These are phyloP conservation scores for Pyrus betulifolia DNA, from an alignment of 306 rosid species.

Conservation along the genomic window DNA sequence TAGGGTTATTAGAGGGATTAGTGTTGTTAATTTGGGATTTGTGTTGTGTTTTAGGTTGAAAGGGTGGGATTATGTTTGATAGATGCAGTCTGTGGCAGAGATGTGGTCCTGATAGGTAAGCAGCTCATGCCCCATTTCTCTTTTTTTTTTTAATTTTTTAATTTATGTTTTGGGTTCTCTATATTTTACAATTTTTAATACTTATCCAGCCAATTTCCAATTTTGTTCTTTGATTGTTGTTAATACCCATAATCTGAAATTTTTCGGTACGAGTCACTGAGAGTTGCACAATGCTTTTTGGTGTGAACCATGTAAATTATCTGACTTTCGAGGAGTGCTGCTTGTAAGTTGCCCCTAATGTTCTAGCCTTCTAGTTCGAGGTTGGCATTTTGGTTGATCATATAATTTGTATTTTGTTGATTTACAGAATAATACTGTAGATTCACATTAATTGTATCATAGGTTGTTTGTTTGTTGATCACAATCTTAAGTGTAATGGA, in stretches of 20 bases:
- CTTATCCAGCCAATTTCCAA: background rate
- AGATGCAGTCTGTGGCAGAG: constrained; percentile 30
- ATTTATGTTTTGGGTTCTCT: background rate
- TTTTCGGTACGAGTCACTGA: background rate
- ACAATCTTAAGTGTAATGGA: background rate
- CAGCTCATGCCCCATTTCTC: constrained; percentile 15
- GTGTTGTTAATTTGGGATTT: background rate
- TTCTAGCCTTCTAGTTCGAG: background rate
- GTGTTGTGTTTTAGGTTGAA: constrained; percentile 24
- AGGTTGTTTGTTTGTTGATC: background rate
- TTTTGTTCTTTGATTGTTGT: background rate
- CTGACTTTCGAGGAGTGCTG: background rate
- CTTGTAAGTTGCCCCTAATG: background rate
- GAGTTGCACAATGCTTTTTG: background rate
- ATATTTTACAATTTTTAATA: background rate
- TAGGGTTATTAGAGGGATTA: background rate
- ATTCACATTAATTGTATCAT: background rate
- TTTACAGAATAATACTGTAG: too few relatives aligned
- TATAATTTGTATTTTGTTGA: background rate
- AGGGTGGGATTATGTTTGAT: constrained; percentile 33
- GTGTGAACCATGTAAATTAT: background rate
- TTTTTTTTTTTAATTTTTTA: too few relatives aligned
- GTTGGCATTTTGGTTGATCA: background rate
- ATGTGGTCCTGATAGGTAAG: constrained; percentile 41
- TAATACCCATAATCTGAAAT: background rate